phyloP scores from a whole-genome alignment of 805 yeast genomes.

The Komagataella pastoris region DNA sequence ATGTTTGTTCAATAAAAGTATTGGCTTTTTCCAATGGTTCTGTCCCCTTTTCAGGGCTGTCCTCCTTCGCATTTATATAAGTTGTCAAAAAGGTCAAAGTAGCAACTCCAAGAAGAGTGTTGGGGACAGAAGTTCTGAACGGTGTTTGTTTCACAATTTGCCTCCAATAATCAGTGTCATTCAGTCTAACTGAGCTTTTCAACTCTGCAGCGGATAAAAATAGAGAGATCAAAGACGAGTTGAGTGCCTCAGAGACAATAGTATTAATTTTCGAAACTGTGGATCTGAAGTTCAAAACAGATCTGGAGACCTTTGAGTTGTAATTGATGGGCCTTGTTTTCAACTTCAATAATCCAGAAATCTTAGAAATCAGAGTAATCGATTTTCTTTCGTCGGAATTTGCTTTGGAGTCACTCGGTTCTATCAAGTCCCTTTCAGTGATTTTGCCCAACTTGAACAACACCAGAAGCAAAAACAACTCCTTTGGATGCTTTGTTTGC shows the following conservation, averaged over 20 bases:
- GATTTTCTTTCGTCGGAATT: conserved; percentile 16
- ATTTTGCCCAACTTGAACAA: conserved; percentile 24
- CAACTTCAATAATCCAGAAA: conserved; percentile 30
- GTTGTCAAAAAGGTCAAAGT: conserved; percentile 37
- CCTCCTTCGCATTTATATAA: conserved; percentile 4
- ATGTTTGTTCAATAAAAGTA: conserved; percentile 7
- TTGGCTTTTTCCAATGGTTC: conserved; percentile 2
- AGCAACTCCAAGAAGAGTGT: conserved; percentile 49
- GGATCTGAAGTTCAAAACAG: conserved; percentile 54
- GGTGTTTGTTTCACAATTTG: conserved; percentile 44
- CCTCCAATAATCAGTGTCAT: conserved; percentile 43
- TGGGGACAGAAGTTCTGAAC: conserved; percentile 41
- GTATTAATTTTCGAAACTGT: conserved; percentile 38
- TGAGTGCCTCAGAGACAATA: conserved; percentile 40
- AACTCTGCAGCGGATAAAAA: conserved; percentile 34
- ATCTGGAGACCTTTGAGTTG: conserved; percentile 60
- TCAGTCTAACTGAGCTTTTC: conserved; percentile 18
- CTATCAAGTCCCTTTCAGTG: conserved; percentile 25
- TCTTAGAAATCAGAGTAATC: conserved; percentile 31
- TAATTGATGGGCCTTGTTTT: conserved; percentile 38
- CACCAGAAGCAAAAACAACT: conserved; percentile 32
- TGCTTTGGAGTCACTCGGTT: conserved; percentile 17
- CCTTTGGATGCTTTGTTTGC: conserved; percentile 19
- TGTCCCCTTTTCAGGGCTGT: conserved; percentile 2
- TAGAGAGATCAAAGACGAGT: conserved; percentile 34